These are phyloP conservation scores for Taphrina confusa DNA, from an alignment of 1,139 yeast species.

Conservation along the genomic window DNA sequence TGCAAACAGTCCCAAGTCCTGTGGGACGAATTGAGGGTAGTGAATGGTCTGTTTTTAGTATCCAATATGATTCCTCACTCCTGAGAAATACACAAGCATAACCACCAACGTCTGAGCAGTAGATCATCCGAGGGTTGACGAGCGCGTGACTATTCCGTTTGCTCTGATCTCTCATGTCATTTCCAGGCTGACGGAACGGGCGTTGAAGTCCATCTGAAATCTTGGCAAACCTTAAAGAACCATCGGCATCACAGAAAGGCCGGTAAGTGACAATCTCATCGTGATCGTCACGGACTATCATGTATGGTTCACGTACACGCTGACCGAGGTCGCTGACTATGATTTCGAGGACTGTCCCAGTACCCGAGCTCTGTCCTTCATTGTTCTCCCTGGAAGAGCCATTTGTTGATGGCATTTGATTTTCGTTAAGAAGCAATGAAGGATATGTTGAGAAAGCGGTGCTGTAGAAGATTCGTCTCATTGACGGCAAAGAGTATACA, in stretches of 20 bases:
- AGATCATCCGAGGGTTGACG: conserved; percentile 54
- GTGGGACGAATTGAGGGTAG: conserved; percentile 59
- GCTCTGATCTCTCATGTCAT: not conserved
- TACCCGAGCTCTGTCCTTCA: not conserved
- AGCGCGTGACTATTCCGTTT: not conserved
- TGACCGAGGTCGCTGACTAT: conserved; percentile 70
- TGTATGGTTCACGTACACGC: conserved; percentile 55
- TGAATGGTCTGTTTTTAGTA: conserved; percentile 65
- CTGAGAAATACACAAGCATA: conserved; percentile 65
- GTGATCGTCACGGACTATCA: conserved; percentile 72
- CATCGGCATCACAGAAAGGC: conserved; percentile 43
- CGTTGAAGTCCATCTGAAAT: conserved; percentile 17
- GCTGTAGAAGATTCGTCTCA: conserved; percentile 17
- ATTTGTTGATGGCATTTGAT: not conserved
- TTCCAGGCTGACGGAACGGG: not conserved
- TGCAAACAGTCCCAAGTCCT: conserved; percentile 42
- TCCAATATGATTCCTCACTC: conserved; percentile 71
- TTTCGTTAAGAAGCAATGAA: not conserved
- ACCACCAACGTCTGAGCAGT: conserved; percentile 61
- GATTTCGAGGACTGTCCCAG: conserved; percentile 61
- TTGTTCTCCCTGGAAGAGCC: not conserved
- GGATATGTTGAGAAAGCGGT: conserved; percentile 2
- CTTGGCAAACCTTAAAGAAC: conserved; percentile 24
- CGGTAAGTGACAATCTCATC: conserved; percentile 75
- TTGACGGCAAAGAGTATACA: conserved; percentile 36